Base-by-base conservation (phyloP, 2,329 filamentous ascomycete species). In the Fusarium acutatum region DNA sequence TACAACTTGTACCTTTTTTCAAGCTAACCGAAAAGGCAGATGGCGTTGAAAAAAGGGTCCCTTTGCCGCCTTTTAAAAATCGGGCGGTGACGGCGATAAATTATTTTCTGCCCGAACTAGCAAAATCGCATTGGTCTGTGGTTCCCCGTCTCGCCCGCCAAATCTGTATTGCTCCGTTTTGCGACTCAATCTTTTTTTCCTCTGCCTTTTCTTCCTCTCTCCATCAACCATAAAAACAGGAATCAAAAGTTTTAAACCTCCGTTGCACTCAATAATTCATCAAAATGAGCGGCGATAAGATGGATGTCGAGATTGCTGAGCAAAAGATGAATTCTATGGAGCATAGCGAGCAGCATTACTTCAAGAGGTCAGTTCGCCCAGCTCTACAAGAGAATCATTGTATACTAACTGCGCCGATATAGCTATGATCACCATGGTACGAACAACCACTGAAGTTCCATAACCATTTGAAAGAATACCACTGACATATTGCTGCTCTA, bases 391-490 rank as follows among this genome's bases (percentile, higher is more conserved):
- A 53, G 24, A 74, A 49, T 44, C 34, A 44, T 52, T 49, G 47
- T 60, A 70, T 80, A 79, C 83, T 87, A 78, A 88, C 79, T 64
- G 64, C 54, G 60, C 57, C 63, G 26, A 60, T 58, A 76, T 83
- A 98, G 95, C 84, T 98, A 98, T 84, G 97, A 98, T 84, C 96
- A 98, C 86, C 96, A 98, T 89, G 96, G 95, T 95, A 91, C 73
- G 78, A 59, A 54, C 50, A 56, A 46, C 79, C 76, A 47, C 30
- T 64, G 60, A 50, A 43, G 44, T 47, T 60, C 60, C 54, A 56
- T 37, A 43, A 26, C 34, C 38, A 53, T 47, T 17, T 47, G n/a
- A 44, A 64, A 40, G 32, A 50, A 66, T 35, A 28, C 44, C 40
- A 61, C 72, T 74, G 65, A 78, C 67, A 43, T 50, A 46, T 73